Evolutionary conservation across 2,329 filamentous ascomycete genomes (phyloP).

Genomic region (Pestalotiopsis sp.): DNA sequence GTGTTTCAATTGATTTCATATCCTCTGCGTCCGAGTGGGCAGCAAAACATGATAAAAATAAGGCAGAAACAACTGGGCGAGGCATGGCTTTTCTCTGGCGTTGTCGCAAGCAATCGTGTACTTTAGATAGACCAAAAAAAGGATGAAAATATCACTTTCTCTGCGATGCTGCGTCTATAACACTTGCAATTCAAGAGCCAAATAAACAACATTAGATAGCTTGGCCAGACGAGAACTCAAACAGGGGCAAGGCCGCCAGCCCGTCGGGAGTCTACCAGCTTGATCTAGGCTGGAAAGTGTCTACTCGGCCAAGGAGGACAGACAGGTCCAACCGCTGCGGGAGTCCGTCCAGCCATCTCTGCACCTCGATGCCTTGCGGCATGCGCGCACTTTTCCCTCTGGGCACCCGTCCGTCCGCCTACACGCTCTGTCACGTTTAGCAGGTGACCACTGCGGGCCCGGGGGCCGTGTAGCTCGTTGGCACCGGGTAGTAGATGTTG

Average conservation of each 20-base stretch:
- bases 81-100: neutral
- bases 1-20: neutral
- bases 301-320: too few species aligned
- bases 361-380: too few species aligned
- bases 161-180: too few species aligned
- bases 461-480: constrained; percentile 28
- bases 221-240: too few species aligned
- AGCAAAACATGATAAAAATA: neutral
- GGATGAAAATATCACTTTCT: neutral
- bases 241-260: too few species aligned
- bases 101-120: neutral
- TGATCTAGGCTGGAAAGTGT: too few species aligned
- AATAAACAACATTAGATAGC: too few species aligned
- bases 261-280: too few species aligned
- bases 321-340: too few species aligned
- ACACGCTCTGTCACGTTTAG: neutral
- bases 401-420: neutral
- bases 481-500: constrained; percentile 32
- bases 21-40: neutral
- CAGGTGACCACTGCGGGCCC: constrained; percentile 23
- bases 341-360: too few species aligned
- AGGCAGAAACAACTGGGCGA: neutral
- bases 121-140: constrained; percentile 2
- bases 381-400: too few species aligned
- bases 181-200: too few species aligned